Conservation (phyloP, 768 basidiomycete species). For the Tricholoma sp. region DNA sequence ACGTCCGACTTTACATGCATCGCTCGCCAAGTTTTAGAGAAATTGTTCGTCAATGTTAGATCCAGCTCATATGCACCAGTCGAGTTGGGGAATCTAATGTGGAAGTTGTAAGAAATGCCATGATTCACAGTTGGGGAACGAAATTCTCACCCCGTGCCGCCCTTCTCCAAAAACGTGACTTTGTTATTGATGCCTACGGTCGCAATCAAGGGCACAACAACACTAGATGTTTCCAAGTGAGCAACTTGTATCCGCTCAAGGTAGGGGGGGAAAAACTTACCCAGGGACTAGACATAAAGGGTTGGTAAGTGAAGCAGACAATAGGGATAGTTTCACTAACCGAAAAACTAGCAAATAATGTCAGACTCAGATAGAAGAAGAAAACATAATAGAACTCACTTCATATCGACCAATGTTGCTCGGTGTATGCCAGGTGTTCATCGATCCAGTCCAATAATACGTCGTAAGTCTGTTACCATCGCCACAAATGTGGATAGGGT, state of each 20-base stretch:
- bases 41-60: constrained; percentile 45
- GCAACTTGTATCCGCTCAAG: background rate
- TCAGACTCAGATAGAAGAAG: constrained; percentile 3
- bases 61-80: constrained; percentile 82
- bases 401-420: constrained; percentile 64
- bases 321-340: constrained; percentile 23
- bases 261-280: constrained; percentile 25
- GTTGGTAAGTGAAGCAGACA: background rate
- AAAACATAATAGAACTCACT: constrained; percentile 31
- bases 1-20: constrained; percentile 78
- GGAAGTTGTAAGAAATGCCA: constrained; percentile 3
- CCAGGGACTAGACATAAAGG: constrained; percentile 34
- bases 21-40: constrained; percentile 58
- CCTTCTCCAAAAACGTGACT: constrained; percentile 74
- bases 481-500: constrained; percentile 66
- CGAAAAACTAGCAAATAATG: constrained; percentile 34
- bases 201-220: constrained; percentile 68
- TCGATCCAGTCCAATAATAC: constrained; percentile 45
- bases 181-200: constrained; percentile 81
- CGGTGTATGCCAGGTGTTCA: constrained; percentile 65
- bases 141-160: constrained; percentile 47
- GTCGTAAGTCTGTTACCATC: constrained; percentile 46
- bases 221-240: constrained; percentile 29
- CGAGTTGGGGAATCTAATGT: constrained; percentile 45
- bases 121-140: background rate